phyloP scores from a whole-genome alignment of 176 grass and related monocot genomes.

The Musa troglodytarum region DNA sequence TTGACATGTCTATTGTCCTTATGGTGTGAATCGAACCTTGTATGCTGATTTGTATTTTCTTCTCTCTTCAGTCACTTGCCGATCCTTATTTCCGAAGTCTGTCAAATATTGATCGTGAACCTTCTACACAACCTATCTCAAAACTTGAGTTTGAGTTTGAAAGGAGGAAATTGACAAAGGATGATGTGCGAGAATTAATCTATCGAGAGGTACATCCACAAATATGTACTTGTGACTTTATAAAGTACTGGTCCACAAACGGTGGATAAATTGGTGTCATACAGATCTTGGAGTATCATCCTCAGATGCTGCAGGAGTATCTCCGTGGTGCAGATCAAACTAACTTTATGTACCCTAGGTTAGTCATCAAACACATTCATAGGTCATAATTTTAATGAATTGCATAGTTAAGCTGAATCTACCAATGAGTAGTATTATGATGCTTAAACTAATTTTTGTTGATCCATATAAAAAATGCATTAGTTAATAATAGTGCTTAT shows the following conservation, averaged over 20 bases:
- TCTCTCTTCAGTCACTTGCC: slow-evolving; percentile 43
- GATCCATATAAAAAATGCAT: too few species aligned
- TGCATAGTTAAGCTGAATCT: too few species aligned
- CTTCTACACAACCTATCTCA: slow-evolving; percentile 51
- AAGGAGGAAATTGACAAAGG: slow-evolving; percentile 74
- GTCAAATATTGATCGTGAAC: slow-evolving; percentile 59
- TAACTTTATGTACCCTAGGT: slow-evolving; percentile 91
- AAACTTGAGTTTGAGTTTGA: slow-evolving; percentile 97
- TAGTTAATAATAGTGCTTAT: neutral
- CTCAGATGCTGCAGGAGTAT: slow-evolving; percentile 80
- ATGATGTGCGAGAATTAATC: slow-evolving; percentile 84
- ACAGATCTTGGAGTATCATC: slow-evolving; percentile 94
- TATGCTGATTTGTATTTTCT: slow-evolving; percentile 26
- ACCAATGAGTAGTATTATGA: too few species aligned
- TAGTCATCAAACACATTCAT: neutral
- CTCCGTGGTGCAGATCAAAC: slow-evolving; percentile 49
- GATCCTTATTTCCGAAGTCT: slow-evolving; percentile 78
- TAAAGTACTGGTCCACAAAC: slow-evolving; percentile 10
- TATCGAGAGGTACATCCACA: slow-evolving; percentile 63
- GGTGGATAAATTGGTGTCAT: neutral
- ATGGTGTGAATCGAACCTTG: neutral
- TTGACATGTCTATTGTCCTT: neutral
- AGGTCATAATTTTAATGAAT: too few species aligned
- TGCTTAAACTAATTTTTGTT: too few species aligned
- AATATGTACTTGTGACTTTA: slow-evolving; percentile 11